Base-by-base conservation (phyloP, 306 rosid species). In the Pyrus pyrifolia region DNA sequence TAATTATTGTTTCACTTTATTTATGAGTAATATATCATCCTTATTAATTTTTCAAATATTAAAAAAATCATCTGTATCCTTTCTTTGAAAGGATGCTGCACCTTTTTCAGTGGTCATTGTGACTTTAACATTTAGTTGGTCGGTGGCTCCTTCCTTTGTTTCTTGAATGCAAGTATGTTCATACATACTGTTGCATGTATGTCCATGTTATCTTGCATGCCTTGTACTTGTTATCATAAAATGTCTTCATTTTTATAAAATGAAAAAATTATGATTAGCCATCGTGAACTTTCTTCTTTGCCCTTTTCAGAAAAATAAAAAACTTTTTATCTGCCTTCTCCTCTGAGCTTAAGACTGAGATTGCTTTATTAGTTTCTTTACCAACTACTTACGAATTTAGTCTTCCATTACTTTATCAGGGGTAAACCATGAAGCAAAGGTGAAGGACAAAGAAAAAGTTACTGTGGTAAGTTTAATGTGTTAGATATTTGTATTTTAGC, bases 381-480 rank as follows among this genome's bases (percentile, higher is more conserved):
- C 30, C 4, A 51, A 2, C 18, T 15, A 23, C n/a, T 15, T 23
- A 21, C 14, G 1, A 67, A 17, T 42, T 74, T 58, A 18, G 30
- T 67, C 23, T 60, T n/a, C 67, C 59, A 27, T 35, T 73, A 4
- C 71, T 75, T 78, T 70, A 38, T 33, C 96, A 91, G 97, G 77
- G 71, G 76, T 71, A 19, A 81, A 85, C 31, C 71, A 52, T 25
- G 91, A 80, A 58, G 81, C 27, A 31, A 33, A 75, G 78, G 68
- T 71, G 66, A 83, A 38, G 81, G 80, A n/a, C 63, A 79, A 83
- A 40, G 90, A 83, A 76, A 87, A 80, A 51, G 79, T 78, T 72
- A 29, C 68, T 76, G 58, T 76, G 51, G 98, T 93, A 86, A 88
- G 97, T 87, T 44, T 68, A 46, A 46, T 73, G 60, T 67, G 64